phyloP scores from a whole-genome alignment of 495 filamentous ascomycete genomes.

The Neurospora sp. region DNA sequence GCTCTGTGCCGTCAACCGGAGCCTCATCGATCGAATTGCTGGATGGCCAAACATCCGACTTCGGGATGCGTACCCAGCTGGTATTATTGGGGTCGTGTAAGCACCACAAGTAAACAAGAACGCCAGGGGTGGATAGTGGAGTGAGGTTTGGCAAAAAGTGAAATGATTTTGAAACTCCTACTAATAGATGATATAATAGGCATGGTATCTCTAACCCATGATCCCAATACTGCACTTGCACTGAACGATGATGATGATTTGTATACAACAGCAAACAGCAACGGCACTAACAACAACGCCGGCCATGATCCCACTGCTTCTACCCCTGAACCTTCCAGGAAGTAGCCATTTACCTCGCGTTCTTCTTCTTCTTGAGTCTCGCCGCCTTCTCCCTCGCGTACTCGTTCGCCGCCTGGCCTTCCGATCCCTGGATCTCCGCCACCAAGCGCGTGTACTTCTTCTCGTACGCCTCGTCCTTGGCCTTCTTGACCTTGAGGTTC shows the following conservation, averaged over 20 bases:
- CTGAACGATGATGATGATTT: background rate
- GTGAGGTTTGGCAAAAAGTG: background rate
- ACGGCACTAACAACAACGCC: background rate
- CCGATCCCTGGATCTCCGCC: conserved; percentile 90
- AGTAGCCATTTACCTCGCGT: background rate
- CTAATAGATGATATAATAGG: background rate
- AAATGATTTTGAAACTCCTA: background rate
- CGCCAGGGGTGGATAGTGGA: background rate
- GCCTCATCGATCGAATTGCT: background rate
- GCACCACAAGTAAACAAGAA: background rate
- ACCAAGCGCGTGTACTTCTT: conserved; percentile 86
- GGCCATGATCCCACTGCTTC: background rate
- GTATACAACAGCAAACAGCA: conserved; percentile 6
- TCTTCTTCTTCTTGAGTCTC: conserved; percentile 55
- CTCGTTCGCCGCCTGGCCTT: conserved; percentile 72
- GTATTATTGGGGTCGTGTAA: background rate
- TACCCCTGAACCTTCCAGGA: background rate
- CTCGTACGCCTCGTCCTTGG: conserved; percentile 80
- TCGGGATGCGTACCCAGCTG: background rate
- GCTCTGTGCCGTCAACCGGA: background rate
- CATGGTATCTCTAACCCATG: background rate
- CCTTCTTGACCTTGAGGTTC: conserved; percentile 83
- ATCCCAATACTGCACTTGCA: background rate
- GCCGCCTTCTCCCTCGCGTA: conserved; percentile 78
- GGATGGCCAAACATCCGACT: background rate